Conservation (phyloP, 2,329 filamentous ascomycete genomes). For the Calonectria fujianensis region DNA sequence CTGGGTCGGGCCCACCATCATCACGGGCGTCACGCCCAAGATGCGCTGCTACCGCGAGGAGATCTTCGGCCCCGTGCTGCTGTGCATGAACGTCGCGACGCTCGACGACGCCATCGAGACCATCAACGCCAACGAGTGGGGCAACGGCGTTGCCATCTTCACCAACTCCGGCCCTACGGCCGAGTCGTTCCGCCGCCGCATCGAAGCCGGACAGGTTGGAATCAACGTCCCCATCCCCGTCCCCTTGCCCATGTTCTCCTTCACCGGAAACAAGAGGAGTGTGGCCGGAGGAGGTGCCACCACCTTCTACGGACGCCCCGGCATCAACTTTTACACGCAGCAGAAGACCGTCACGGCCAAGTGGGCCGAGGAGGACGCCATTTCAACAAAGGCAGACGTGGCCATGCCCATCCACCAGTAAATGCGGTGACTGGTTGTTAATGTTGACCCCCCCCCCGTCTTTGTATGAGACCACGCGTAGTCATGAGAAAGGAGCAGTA, state of each 20-base stretch:
- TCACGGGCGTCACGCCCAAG: slow-evolving; percentile 57
- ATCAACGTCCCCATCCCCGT: slow-evolving; percentile 55
- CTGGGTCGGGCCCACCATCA: slow-evolving; percentile 60
- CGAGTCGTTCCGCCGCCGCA: slow-evolving; percentile 56
- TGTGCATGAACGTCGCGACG: slow-evolving; percentile 59
- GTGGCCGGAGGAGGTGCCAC: slow-evolving; percentile 80
- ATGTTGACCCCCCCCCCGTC: too few relatives aligned
- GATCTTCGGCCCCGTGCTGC: slow-evolving; percentile 61
- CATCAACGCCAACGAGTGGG: slow-evolving; percentile 58
- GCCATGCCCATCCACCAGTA: slow-evolving; percentile 39
- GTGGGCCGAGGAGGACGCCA: slow-evolving; percentile 38
- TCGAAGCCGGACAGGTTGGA: slow-evolving; percentile 55
- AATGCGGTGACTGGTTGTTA: neutral
- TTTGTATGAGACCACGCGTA: neutral
- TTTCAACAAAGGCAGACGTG: slow-evolving; percentile 36
- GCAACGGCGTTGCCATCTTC: slow-evolving; percentile 61
- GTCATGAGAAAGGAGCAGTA: neutral
- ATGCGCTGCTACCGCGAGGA: slow-evolving; percentile 62
- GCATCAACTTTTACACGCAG: slow-evolving; percentile 82
- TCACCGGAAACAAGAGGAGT: slow-evolving; percentile 73
- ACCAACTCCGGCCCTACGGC: slow-evolving; percentile 58
- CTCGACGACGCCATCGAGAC: slow-evolving; percentile 59
- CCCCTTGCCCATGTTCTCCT: slow-evolving; percentile 54
- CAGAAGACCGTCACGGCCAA: slow-evolving; percentile 80
- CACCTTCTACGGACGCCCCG: slow-evolving; percentile 84